Evolutionary conservation across 768 basidiomycete species (phyloP).

Genomic region (Boletus insuetus): DNA sequence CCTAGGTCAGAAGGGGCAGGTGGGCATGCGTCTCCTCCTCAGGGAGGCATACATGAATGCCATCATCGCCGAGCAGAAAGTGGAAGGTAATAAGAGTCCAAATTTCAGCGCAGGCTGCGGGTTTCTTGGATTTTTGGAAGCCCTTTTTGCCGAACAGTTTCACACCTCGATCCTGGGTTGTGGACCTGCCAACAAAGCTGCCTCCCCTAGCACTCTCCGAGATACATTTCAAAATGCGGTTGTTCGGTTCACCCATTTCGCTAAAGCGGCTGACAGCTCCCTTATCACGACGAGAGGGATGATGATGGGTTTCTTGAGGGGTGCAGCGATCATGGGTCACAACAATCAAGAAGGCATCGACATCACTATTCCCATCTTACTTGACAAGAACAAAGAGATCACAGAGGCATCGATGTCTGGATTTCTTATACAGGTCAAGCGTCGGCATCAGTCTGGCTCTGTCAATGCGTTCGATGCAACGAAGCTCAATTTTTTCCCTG

Average conservation of each 20-base stretch:
- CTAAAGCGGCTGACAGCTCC: neutral
- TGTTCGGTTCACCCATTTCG: neutral
- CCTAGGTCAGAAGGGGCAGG: neutral
- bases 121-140: neutral
- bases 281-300: neutral
- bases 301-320: neutral
- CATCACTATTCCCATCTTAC: neutral
- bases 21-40: neutral
- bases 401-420: neutral
- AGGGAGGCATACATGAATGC: neutral
- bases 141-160: neutral
- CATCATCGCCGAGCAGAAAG: neutral
- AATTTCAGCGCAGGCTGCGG: neutral
- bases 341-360: no score
- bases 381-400: neutral
- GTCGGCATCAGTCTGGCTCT: no score
- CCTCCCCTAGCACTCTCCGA: neutral
- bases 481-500: no score
- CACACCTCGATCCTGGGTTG: neutral
- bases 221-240: neutral
- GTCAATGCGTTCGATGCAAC: no score
- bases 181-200: neutral
- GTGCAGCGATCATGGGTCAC: neutral
- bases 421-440: neutral
- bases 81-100: neutral